Base-by-base conservation (phyloP, 768 basidiomycete species). In the Rhodotorula paludigena region DNA sequence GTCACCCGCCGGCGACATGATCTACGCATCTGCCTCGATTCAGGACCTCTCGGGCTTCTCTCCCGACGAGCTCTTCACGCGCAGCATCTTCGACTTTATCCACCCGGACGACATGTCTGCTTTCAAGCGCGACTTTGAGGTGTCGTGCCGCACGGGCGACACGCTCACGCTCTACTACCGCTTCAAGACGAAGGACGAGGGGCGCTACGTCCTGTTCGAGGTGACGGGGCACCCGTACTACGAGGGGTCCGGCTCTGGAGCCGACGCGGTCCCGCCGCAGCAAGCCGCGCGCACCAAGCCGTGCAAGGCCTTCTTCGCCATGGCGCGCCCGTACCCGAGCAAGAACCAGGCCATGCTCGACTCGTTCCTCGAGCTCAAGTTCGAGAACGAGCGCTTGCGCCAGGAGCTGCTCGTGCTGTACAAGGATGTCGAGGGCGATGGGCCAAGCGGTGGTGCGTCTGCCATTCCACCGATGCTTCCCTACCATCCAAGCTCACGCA, bases 21-120 rank as follows among this genome's bases (percentile, higher is more conserved):
- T 94, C 58, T 98, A 94, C 76, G 89, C 90, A 56, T 89, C 91
- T 0, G 90, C 91, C 1, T 85, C 87, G 28, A 85, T 96, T n/a
- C 80, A 83, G 16, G 81, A 85, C 39, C 85, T 92, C 20, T 81
- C 94, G 25, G 92, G 92, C 28, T 94, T 90, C 78, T 83, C 87
- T 25, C 86, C 92, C 6, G 83, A 86, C n/a, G 90, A 94, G 63
- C 85, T 97, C 66, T 82, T 90, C n/a, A 89, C 89, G 48, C 85
- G 83, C 68, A 82, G 84, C 20, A 83, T 98, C 64, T 81, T 85
- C 23, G 91, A 94, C 74, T 83, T 89, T 64, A 90, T 91, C 64
- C 91, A 94, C 77, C 86, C 86, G 0, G 88, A 89, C 56, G 94
- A 99, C 76, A 82, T 90, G 36, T 86, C 92, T 3, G 90, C 90